Evolutionary conservation across 305 asterid genomes (phyloP).

Genomic region (Caryopteris hybrid): DNA sequence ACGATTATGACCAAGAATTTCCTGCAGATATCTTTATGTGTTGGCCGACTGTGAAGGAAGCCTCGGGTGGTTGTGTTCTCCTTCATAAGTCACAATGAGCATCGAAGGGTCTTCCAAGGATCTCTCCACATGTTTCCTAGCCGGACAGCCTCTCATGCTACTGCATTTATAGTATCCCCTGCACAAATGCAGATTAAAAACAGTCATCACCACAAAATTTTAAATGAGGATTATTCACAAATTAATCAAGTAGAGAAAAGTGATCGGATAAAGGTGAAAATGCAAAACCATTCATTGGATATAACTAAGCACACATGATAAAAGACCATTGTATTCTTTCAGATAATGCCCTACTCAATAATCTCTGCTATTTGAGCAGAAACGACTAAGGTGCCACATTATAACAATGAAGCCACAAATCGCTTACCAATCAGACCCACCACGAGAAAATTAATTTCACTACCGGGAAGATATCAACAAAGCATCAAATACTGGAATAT

Average conservation of each 20-base stretch:
- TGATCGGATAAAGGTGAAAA: background rate
- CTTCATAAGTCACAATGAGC: constrained; percentile 88
- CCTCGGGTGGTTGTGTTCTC: constrained; percentile 79
- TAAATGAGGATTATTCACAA: background rate
- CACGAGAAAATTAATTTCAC: background rate
- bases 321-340: too few species aligned
- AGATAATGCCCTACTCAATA: too few species aligned
- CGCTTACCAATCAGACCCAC: background rate
- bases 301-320: background rate
- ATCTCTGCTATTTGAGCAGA: too few species aligned
- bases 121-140: constrained; percentile 86
- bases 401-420: background rate
- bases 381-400: background rate
- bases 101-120: constrained; percentile 85
- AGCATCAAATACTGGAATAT: background rate
- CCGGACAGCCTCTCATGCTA: constrained; percentile 96
- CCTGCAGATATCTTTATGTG: constrained; percentile 19
- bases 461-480: background rate
- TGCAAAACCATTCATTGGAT: background rate
- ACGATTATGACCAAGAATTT: background rate
- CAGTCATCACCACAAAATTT: background rate
- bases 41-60: constrained; percentile 67
- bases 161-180: constrained; percentile 96
- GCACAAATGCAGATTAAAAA: constrained; percentile 15
- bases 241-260: background rate